Conservation (phyloP, 345 rosid species). For the Ceriops tagal region DNA sequence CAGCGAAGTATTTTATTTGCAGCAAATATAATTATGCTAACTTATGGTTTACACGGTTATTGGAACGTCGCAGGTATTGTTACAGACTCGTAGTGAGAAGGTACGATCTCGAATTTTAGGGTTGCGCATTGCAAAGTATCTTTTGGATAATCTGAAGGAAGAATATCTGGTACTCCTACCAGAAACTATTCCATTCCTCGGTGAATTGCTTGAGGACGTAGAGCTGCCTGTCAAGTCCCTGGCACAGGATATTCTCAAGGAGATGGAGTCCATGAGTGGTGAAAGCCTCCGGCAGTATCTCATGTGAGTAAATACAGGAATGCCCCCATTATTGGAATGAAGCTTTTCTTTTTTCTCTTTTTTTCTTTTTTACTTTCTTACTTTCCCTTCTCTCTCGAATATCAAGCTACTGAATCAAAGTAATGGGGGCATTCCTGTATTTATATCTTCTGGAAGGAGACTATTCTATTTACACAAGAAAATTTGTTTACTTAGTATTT, state of each 20-base stretch:
- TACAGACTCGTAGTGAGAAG: constrained; percentile 92
- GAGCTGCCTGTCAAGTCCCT: constrained; percentile 74
- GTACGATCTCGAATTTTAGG: constrained; percentile 69
- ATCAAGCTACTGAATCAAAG: no score
- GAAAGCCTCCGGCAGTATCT: constrained; percentile 71
- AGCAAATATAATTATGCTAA: background rate
- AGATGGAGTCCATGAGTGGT: constrained; percentile 87
- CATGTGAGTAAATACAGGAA: background rate
- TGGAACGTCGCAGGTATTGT: constrained; percentile 49
- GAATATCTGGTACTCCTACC: constrained; percentile 75
- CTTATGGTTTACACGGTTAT: background rate
- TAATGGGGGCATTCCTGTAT: no score
- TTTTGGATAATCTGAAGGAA: constrained; percentile 76
- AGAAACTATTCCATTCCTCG: constrained; percentile 87
- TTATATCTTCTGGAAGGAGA: no score
- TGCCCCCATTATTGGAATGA: no score
- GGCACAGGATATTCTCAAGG: constrained; percentile 78
- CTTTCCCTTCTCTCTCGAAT: no score
- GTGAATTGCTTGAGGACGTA: constrained; percentile 79
- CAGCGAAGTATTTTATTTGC: no score
- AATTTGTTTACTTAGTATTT: no score
- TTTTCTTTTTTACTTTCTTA: no score
- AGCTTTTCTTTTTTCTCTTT: no score
- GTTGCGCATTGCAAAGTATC: constrained; percentile 64
- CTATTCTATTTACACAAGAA: no score